These are phyloP conservation scores for Blastobotrys ciferrii DNA, from an alignment of 1,139 yeast genomes.

Conservation along the genomic window DNA sequence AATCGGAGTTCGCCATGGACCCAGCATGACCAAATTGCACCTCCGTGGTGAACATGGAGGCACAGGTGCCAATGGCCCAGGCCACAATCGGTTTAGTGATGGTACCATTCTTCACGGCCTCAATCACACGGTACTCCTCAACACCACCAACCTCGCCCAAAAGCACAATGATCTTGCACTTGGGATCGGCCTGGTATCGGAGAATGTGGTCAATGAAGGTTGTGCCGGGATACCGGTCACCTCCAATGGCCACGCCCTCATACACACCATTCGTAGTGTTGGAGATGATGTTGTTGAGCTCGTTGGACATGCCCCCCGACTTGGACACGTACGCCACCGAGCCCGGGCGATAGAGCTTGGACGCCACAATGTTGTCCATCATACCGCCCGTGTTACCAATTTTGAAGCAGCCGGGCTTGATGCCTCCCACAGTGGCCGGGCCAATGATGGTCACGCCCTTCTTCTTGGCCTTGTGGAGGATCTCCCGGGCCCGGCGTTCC, in stretches of 20 bases:
- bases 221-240: conserved; percentile 50
- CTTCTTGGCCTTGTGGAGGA: conserved; percentile 43
- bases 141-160: conserved; percentile 50
- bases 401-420: conserved; percentile 51
- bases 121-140: conserved; percentile 49
- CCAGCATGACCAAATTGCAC: conserved; percentile 51
- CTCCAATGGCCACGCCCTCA: conserved; percentile 49
- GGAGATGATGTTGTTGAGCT: conserved; percentile 46
- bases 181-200: conserved; percentile 47
- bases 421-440: conserved; percentile 50
- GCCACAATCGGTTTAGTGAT: conserved; percentile 49
- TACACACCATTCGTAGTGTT: conserved; percentile 48
- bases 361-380: conserved; percentile 51
- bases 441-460: conserved; percentile 49
- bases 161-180: conserved; percentile 45
- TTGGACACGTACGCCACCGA: conserved; percentile 49
- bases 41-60: conserved; percentile 49
- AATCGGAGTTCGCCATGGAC: conserved; percentile 47
- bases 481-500: conserved; percentile 49
- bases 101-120: conserved; percentile 45
- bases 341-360: conserved; percentile 49
- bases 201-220: conserved; percentile 48
- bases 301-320: conserved; percentile 51
- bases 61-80: conserved; percentile 50
- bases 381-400: conserved; percentile 51